Conservation (phyloP, 1,284 basidiomycete genomes). For the Ustilago hordei region DNA sequence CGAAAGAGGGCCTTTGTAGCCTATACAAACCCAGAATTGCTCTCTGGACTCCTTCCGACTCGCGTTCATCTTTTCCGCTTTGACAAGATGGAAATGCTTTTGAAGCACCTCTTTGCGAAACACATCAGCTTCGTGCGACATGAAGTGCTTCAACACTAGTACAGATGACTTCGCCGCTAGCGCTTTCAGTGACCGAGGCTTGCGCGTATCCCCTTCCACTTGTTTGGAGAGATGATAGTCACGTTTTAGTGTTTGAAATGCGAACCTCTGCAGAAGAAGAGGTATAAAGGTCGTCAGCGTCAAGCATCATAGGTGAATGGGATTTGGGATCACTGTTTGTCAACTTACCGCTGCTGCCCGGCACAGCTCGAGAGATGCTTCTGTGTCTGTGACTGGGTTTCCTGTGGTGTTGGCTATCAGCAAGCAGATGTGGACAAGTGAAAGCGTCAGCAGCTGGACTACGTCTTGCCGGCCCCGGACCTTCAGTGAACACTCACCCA, state of each 20-base stretch:
- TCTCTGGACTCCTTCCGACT: constrained; percentile 61
- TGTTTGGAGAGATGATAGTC: constrained; percentile 1
- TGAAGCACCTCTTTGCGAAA: constrained; percentile 57
- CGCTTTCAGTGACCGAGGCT: constrained; percentile 6
- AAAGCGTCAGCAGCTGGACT: background rate
- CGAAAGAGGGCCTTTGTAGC: constrained; percentile 27
- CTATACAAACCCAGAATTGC: constrained; percentile 62
- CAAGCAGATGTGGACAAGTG: background rate
- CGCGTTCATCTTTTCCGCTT: constrained; percentile 59
- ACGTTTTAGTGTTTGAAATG: constrained; percentile 20
- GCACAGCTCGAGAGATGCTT: constrained; percentile 47
- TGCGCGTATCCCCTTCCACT: background rate
- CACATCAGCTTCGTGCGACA: constrained; percentile 53
- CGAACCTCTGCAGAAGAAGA: constrained; percentile 23
- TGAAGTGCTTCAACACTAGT: constrained; percentile 60
- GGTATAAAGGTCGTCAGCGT: background rate
- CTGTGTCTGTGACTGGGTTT: constrained; percentile 49
- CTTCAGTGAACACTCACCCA: constrained; percentile 43
- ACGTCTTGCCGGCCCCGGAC: background rate
- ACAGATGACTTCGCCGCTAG: constrained; percentile 28
- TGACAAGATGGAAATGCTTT: constrained; percentile 52
- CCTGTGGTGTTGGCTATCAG: constrained; percentile 49
- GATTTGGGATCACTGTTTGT: background rate
- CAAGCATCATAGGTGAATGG: background rate
- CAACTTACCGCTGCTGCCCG: constrained; percentile 31